Base-by-base conservation (phyloP, 305 asterid genomes). In the Stenogyne calaminthoides region DNA sequence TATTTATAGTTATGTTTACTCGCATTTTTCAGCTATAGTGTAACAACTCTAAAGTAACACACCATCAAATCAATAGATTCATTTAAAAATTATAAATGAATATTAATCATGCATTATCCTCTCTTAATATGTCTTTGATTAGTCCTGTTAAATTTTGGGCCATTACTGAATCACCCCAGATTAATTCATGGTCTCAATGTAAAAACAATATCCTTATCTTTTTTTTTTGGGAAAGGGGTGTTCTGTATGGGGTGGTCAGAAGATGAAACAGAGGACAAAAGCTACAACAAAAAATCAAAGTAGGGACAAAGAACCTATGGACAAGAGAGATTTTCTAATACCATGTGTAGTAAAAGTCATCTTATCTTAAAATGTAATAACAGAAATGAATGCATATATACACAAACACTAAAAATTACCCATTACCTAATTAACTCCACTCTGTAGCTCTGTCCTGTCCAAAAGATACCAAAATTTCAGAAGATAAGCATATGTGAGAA, bases 341-440 rank as follows among this genome's bases (percentile, higher is more conserved):
- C 42, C 67, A 72, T 63, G 76, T 22, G 66, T 25, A 66, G 70
- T 22, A 69, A 70, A 72, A 70, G 74, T 46, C 19, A 46, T 77
- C 80, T 59, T 59, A 70, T 67, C 82, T 81, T 14, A 49, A 57
- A 58, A 63, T 67, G 79, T 37, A 70, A 18, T 70, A 69, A 64
- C 74, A 58, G 34, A 77, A 80, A 42, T 69, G 80, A 75, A n/a
- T n/a, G n/a, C n/a, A n/a, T n/a, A n/a, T n/a, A 74, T 32, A 29
- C 70, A 72, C 47, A 16, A 49, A 63, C 52, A 71, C 29, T 18
- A 52, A 29, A 57, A 10, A 47, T 39, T 75, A 6, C 54, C 70
- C 57, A 46, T 64, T 59, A 12, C 74, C 75, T 8, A 56, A 64
- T 62, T 75, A 27, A 70, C 49, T 75, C 71, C 75, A 71, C 22